phyloP scores from a whole-genome alignment of 169 alveolate genomes.

The Babesia ovata region DNA sequence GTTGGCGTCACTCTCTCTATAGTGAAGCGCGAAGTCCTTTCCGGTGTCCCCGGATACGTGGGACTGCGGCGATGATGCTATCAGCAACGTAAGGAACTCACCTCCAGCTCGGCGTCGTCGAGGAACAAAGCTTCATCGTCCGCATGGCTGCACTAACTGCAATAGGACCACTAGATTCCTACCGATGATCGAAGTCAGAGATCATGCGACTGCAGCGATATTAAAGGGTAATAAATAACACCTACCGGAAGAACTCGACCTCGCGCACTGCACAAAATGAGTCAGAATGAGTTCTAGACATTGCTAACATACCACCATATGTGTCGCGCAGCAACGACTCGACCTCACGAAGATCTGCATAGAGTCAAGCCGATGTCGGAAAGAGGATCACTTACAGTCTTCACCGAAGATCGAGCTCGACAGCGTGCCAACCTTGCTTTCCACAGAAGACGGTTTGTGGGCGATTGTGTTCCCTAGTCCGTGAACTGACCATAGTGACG shows the following conservation, averaged over 20 bases:
- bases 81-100: not conserved
- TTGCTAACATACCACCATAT: conserved; percentile 59
- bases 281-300: not conserved
- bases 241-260: conserved; percentile 52
- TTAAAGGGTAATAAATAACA: not conserved
- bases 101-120: conserved; percentile 27
- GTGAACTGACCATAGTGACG: not conserved
- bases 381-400: conserved; percentile 15
- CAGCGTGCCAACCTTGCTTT: not conserved
- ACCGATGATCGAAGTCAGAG: conserved; percentile 45
- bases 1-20: not conserved
- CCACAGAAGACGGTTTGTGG: not conserved
- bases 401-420: conserved; percentile 20
- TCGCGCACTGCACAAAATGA: conserved; percentile 34
- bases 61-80: not conserved
- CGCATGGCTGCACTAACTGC: conserved; percentile 5
- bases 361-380: not conserved
- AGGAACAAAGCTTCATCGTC: conserved; percentile 24
- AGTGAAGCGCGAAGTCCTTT: conserved; percentile 7
- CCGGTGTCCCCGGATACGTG: conserved; percentile 17
- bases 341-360: conserved; percentile 43
- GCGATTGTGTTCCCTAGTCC: no score
- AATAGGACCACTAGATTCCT: not conserved
- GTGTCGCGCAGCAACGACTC: conserved; percentile 35
- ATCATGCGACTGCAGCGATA: conserved; percentile 48